Evolutionary conservation across 2,329 filamentous ascomycete species (phyloP), one percentile per base, ranked within the genome.

Genomic region (Anisogramma anomala): DNA sequence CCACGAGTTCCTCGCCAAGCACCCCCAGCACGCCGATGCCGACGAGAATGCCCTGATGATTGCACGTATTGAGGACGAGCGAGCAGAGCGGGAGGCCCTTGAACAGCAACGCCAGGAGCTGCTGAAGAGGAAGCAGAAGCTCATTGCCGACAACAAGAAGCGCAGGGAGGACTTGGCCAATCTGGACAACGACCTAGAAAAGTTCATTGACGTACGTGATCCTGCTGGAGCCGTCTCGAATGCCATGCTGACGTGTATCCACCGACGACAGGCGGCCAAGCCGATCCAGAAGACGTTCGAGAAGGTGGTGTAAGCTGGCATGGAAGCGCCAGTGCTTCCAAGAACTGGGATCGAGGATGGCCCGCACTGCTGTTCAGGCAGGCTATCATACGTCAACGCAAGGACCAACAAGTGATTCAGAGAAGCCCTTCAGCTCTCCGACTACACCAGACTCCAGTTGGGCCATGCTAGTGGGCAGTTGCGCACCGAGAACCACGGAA

Each of bases 91-190:
- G 27, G 80, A 94, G 60, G 77, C 79, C 31, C 66, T 96, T 22
- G 91, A 98, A 61, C 82, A 86, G 59, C 79, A 87, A 53, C 73
- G 88, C 37, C 80, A 87, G 58, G 81, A 82, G 50, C 67, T 88
- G 2, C 64, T 87, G 33, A 86, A 73, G 56, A 64, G 71, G 39
- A 78, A 77, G 53, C 70, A 74, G 50, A 77, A 77, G 58, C 67
- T 78, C 36, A 77, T 75, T 38, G 67, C 71, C 1, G 74, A 78
- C 58, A 95, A 95, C 58, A 94, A 93, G 64, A 86, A 86, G 63
- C 76, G 89, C 50, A 94, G 94, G 59, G 88, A 95, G 42, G 87
- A 96, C 54, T 66, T 98, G 36, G 87, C 84, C 15, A 94, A 83
- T 54, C 66, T 98, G 46, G 91, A 98, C 54, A 82, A 84, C 55